Conservation (phyloP, 208 protist species). For the Endotrypanum monterogeii region DNA sequence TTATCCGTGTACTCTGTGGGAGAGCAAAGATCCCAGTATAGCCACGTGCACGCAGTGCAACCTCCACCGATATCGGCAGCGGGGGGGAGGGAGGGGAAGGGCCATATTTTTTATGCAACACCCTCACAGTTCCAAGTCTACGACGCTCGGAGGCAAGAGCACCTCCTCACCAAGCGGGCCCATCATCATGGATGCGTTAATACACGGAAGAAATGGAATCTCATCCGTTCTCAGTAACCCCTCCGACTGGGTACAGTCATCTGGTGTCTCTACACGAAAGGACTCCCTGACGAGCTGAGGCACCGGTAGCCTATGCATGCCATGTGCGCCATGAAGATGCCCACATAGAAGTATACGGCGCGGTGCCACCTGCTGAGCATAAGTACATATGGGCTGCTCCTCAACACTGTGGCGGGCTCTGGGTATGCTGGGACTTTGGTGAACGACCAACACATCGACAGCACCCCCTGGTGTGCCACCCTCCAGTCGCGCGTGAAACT, state of each 20-base stretch:
- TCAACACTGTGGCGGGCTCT: constrained; percentile 11
- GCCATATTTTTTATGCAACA: neutral
- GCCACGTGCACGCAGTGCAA: neutral
- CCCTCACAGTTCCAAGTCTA: constrained; percentile 52
- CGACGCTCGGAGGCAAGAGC: constrained; percentile 41
- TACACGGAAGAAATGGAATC: constrained; percentile 43
- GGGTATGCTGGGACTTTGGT: constrained; percentile 42
- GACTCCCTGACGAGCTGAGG: constrained; percentile 10
- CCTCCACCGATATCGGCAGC: neutral
- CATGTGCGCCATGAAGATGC: constrained; percentile 57
- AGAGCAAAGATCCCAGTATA: too few species aligned
- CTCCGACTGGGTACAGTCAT: neutral
- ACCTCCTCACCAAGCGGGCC: neutral
- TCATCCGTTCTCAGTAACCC: constrained; percentile 5
- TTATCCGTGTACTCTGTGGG: neutral
- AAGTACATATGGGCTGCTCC: constrained; percentile 38
- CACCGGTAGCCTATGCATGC: constrained; percentile 44
- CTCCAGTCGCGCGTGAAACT: constrained; percentile 29
- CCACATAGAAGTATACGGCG: constrained; percentile 48
- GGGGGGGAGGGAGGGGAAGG: neutral
- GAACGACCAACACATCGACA: constrained; percentile 59
- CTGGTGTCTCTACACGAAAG: constrained; percentile 11
- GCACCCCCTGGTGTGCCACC: constrained; percentile 30
- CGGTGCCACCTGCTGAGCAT: constrained; percentile 39
- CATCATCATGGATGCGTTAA: constrained; percentile 60